Conservation (phyloP, 352 stramenopile genomes). For the Globisporangium cystogenes region DNA sequence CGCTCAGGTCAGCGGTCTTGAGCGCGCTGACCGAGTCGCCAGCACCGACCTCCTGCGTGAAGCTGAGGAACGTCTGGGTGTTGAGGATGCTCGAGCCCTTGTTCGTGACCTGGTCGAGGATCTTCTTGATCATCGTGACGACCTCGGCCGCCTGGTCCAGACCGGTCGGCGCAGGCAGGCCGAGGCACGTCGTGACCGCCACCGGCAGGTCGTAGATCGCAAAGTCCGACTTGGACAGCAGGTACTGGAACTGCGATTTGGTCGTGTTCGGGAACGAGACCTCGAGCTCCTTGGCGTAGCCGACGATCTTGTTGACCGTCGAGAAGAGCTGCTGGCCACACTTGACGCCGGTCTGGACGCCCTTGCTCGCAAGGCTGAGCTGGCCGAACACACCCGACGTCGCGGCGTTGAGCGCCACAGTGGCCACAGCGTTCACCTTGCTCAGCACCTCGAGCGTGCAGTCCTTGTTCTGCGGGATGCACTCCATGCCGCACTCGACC, state of each 20-base stretch:
- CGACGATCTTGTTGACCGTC: constrained; percentile 34
- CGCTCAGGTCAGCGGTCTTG: not conserved
- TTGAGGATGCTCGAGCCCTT: constrained; percentile 32
- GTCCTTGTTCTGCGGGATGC: constrained; percentile 62
- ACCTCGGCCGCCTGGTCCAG: constrained; percentile 3
- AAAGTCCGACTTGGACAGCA: constrained; percentile 53
- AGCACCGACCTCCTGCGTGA: constrained; percentile 15
- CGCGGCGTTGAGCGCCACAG: constrained; percentile 42
- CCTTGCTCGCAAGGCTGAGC: constrained; percentile 30
- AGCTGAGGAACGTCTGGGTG: constrained; percentile 25
- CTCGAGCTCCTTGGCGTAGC: constrained; percentile 33
- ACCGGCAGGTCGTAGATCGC: constrained; percentile 43
- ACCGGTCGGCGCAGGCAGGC: constrained; percentile 12
- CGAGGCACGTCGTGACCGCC: constrained; percentile 38
- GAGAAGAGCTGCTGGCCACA: constrained; percentile 47
- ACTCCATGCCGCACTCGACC: constrained; percentile 66
- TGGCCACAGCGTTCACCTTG: constrained; percentile 43
- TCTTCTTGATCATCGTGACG: constrained; percentile 12
- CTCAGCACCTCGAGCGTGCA: constrained; percentile 43
- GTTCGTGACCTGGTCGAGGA: constrained; percentile 20
- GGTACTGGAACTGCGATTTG: constrained; percentile 34
- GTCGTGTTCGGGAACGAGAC: constrained; percentile 31
- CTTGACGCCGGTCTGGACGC: constrained; percentile 32
- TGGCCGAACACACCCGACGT: constrained; percentile 48
- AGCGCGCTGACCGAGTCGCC: constrained; percentile 4